phyloP scores from a whole-genome alignment of 2,329 filamentous ascomycete species.

The Fusarium sp. region DNA sequence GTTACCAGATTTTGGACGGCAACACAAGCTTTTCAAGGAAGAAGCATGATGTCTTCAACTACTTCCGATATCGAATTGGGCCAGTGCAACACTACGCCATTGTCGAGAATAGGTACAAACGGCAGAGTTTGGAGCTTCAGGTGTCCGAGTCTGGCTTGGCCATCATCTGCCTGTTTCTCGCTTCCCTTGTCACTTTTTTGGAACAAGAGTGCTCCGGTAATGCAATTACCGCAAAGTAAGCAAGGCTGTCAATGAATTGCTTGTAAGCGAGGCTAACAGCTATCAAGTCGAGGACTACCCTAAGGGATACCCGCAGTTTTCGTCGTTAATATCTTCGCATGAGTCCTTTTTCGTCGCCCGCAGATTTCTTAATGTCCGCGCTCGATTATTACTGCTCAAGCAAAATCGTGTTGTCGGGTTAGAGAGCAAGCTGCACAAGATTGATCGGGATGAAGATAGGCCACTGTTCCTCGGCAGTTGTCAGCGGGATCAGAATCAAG shows the following conservation, averaged over 20 bases:
- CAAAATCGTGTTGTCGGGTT: not conserved
- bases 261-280: not conserved
- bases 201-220: not conserved
- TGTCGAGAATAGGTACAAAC: not conserved
- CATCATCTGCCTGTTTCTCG: not conserved
- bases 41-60: not conserved
- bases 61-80: not conserved
- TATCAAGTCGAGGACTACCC: not conserved
- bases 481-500: not conserved
- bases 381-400: not conserved
- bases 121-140: not conserved
- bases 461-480: not conserved
- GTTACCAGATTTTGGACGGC: fast-evolving
- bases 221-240: not conserved
- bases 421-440: not conserved
- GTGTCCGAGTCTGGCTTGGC: not conserved
- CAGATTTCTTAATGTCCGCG: fast-evolving
- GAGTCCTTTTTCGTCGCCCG: not conserved
- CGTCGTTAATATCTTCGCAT: not conserved
- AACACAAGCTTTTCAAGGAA: fast-evolving
- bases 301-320: not conserved
- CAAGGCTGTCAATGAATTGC: fast-evolving
- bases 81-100: not conserved
- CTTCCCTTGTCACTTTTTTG: not conserved
- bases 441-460: not conserved